phyloP scores from a whole-genome alignment of 192 early-diverging fungal genomes.

The Podila horticola region DNA sequence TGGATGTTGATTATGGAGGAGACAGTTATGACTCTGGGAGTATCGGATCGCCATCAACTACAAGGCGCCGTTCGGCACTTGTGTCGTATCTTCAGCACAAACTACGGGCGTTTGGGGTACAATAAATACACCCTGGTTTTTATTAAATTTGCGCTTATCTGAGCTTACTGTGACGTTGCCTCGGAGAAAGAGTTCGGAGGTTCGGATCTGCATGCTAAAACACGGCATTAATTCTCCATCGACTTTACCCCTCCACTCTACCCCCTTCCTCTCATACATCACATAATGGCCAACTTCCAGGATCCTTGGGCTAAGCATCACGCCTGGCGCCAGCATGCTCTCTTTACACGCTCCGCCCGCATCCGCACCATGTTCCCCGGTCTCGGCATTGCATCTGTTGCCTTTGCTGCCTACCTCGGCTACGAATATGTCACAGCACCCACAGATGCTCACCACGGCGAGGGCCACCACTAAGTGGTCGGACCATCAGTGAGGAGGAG shows the following conservation, averaged over 20 bases:
- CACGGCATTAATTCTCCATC: neutral
- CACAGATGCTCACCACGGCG: slow-evolving; percentile 50
- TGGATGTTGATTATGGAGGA: neutral
- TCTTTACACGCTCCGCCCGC: slow-evolving; percentile 71
- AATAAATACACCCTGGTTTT: no score
- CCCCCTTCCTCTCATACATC: neutral
- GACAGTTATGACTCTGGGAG: neutral
- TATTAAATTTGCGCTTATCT: no score
- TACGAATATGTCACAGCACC: slow-evolving; percentile 69
- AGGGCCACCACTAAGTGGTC: slow-evolving; percentile 40
- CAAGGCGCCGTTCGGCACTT: neutral
- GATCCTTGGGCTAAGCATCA: slow-evolving; percentile 83
- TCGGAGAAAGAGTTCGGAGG: neutral
- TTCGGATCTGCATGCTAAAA: neutral
- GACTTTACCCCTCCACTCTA: neutral
- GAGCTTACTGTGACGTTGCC: neutral
- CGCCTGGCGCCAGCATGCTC: slow-evolving; percentile 76
- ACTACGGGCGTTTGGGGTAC: neutral
- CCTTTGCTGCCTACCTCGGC: slow-evolving; percentile 76
- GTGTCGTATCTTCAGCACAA: neutral
- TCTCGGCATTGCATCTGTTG: slow-evolving; percentile 79
- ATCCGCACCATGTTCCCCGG: slow-evolving; percentile 79
- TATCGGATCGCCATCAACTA: no score
- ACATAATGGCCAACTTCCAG: slow-evolving; percentile 59
- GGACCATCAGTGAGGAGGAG: neutral